These are phyloP conservation scores for Fragilariopsis cylindrus DNA, from an alignment of 108 stramenopile species.

Conservation along the genomic window DNA sequence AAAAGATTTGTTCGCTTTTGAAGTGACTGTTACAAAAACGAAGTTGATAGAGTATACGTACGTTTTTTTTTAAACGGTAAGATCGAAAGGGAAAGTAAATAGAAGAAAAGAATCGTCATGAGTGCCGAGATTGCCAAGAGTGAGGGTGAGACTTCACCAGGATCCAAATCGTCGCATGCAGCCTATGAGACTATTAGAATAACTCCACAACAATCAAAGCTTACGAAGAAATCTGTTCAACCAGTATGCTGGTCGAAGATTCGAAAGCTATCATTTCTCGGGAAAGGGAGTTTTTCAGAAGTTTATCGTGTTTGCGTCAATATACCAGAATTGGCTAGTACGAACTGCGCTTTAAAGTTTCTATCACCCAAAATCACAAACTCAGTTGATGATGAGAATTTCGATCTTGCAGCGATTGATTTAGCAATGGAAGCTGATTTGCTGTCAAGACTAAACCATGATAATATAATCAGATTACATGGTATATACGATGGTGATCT, in stretches of 20 bases:
- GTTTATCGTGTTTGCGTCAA: constrained; percentile 22
- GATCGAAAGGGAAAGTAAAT: too few species aligned
- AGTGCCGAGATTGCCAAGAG: too few species aligned
- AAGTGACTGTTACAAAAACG: too few species aligned
- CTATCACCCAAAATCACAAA: constrained; percentile 31
- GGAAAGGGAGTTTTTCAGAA: constrained; percentile 33
- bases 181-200: neutral
- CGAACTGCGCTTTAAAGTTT: constrained; percentile 30
- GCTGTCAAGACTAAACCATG: constrained; percentile 37
- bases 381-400: constrained; percentile 12
- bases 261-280: constrained; percentile 7
- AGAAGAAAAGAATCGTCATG: too few species aligned
- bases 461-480: constrained; percentile 42
- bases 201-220: neutral
- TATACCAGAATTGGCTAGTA: neutral
- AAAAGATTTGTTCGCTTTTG: too few species aligned
- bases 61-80: too few species aligned
- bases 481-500: constrained; percentile 34
- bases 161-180: neutral
- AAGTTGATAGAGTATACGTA: too few species aligned
- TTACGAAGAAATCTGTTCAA: neutral
- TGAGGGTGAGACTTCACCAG: neutral
- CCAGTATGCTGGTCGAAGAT: neutral
- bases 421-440: constrained; percentile 44
- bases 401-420: constrained; percentile 39